A percentile compares a stretch with the other conserved stretches of the same genome.
These are phyloP conservation scores for Fusarium sp. DNA, from an alignment of 2,329 filamentous ascomycete genomes.

Conservation along the genomic window DNA sequence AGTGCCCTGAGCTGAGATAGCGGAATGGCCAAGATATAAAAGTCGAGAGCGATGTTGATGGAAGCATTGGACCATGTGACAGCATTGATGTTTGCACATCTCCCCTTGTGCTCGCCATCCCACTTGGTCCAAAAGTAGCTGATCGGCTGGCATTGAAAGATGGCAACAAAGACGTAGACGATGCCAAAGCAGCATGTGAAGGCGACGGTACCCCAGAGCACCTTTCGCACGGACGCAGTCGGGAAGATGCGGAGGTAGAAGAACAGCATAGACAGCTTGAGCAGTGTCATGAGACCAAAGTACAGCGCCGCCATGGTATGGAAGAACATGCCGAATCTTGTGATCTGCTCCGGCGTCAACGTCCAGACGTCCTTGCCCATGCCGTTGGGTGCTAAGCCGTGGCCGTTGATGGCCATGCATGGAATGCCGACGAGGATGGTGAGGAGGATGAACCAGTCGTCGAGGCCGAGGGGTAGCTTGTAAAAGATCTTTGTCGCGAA, in stretches of 20 bases:
- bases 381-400: slow-evolving; percentile 51
- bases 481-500: slow-evolving; percentile 49
- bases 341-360: slow-evolving; percentile 52
- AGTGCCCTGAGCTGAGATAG: slow-evolving; percentile 55
- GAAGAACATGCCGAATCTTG: slow-evolving; percentile 54
- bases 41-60: slow-evolving; percentile 62
- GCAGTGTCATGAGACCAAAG: slow-evolving; percentile 55
- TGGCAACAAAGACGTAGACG: slow-evolving; percentile 53
- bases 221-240: slow-evolving; percentile 46
- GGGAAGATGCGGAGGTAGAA: slow-evolving; percentile 67
- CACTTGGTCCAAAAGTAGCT: slow-evolving; percentile 62
- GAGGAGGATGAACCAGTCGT: slow-evolving; percentile 51
- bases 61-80: slow-evolving; percentile 61
- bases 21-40: slow-evolving; percentile 62
- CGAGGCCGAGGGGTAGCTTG: slow-evolving; percentile 49
- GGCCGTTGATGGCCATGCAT: slow-evolving; percentile 44
- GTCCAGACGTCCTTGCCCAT: slow-evolving; percentile 63
- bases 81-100: slow-evolving; percentile 59
- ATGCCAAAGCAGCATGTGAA: slow-evolving; percentile 53
- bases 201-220: slow-evolving; percentile 55
- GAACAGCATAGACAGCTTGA: slow-evolving; percentile 62
- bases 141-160: slow-evolving; percentile 63
- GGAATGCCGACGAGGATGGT: slow-evolving; percentile 45
- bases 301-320: slow-evolving; percentile 57
- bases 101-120: slow-evolving; percentile 57